Evolutionary conservation across 306 rosid species (phyloP).

Genomic region (Cucurbita pepo): DNA sequence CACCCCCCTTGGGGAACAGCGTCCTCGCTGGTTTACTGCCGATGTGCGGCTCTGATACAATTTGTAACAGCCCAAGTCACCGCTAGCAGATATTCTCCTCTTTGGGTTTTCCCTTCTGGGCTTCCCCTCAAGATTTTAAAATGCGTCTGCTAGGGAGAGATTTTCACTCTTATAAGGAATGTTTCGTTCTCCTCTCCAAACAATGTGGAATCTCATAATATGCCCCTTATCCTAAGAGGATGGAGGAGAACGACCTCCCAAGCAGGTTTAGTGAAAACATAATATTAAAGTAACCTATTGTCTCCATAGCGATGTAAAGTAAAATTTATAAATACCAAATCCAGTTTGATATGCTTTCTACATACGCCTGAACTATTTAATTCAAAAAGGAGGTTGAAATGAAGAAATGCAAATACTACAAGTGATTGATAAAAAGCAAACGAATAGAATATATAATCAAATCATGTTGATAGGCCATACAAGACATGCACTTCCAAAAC

Average conservation of each 20-base stretch:
- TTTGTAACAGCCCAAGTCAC: too few relatives aligned
- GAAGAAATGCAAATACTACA: neutral
- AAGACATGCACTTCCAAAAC: neutral
- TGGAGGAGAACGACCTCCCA: neutral
- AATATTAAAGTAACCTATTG: neutral
- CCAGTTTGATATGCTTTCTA: neutral
- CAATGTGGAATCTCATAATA: too few relatives aligned
- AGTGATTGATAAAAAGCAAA: neutral
- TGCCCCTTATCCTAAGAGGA: neutral
- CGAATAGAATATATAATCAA: neutral
- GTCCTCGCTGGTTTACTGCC: too few relatives aligned
- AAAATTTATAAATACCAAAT: neutral
- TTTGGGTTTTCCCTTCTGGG: too few relatives aligned
- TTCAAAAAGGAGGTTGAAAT: neutral
- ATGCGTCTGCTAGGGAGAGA: too few relatives aligned
- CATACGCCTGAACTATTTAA: neutral
- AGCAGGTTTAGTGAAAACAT: neutral
- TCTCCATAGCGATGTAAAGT: neutral
- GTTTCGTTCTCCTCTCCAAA: too few relatives aligned
- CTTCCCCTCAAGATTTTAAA: too few relatives aligned
- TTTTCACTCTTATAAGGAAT: too few relatives aligned
- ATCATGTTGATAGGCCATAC: neutral
- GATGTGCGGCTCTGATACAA: too few relatives aligned
- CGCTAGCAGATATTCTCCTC: too few relatives aligned
- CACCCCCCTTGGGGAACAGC: too few relatives aligned